Evolutionary conservation across 306 rosid species (phyloP), one percentile per base, ranked within the genome.

Genomic region (Nissolia schottii): DNA sequence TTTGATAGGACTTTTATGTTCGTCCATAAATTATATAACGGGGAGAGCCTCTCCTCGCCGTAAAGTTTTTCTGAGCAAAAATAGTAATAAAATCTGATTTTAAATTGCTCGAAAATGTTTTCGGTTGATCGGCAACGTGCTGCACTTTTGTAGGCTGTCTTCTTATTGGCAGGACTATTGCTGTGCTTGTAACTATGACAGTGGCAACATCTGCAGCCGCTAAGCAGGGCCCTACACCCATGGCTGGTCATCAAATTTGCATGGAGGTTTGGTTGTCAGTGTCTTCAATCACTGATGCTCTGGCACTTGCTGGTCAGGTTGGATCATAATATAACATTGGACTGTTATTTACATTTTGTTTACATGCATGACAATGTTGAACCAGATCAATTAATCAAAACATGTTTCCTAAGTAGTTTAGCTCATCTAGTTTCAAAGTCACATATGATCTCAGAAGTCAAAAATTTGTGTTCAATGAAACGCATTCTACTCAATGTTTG

Each of bases 271-370:
- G 96, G 96, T 43, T 89, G 83, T 87, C 92, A 20, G 59, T 83
- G 24, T 89, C 96, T 41, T 75, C 87, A 84, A 84, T 87, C 46
- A 89, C 84, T 10, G 96, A 89, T 83, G 90, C 92, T 31, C 73
- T 87, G 62, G 92, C 96, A 18, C 88, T 89, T 68, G 88, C 99
- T 83, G 96, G 92, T 70, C 98, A 93, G 97, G 98, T 88, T 70
- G 56, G 79, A 80, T 38, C 23, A n/a, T 34, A 67, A 48, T 85
- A 20, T 61, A 69, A 50, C 57, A 25, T 25, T 37, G 38, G 57
- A 50, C 25, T 67, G 16, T 71, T 68, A 24, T 41, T 22, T 24
- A 51, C 20, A 45, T 45, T 45, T 5, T n/a, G 8, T 45, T n/a
- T 45, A 45, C 51, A 45, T 45, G 9, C 5, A n/a, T 15, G 51